Conservation (phyloP, 495 filamentous ascomycete genomes). For the Aspergillus diversus region DNA sequence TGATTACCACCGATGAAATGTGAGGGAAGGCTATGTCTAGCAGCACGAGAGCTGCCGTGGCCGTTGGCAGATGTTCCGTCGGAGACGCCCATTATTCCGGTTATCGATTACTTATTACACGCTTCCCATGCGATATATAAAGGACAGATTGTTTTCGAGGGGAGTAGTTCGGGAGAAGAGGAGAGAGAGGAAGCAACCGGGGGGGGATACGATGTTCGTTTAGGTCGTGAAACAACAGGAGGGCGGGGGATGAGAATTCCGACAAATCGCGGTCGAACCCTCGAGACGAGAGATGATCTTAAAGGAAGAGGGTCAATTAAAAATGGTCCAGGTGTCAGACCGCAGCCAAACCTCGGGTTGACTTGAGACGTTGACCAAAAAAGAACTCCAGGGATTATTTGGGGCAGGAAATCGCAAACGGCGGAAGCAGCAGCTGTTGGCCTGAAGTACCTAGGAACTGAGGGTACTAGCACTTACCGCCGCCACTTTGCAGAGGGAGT, state of each 20-base stretch:
- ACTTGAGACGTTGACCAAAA: slow-evolving; percentile 7
- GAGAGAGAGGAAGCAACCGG: slow-evolving; percentile 17
- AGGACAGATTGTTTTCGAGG: slow-evolving; percentile 6
- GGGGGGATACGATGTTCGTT: slow-evolving; percentile 13
- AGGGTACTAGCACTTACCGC: slow-evolving; percentile 13
- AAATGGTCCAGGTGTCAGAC: slow-evolving; percentile 1
- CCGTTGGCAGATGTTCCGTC: slow-evolving; percentile 54
- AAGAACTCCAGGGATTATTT: not conserved
- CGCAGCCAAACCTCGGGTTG: slow-evolving; percentile 3
- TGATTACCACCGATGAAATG: slow-evolving; percentile 97
- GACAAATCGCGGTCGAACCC: slow-evolving; percentile 8
- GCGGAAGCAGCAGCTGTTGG: slow-evolving; percentile 4
- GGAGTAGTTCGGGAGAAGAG: slow-evolving; percentile 11
- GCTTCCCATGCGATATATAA: slow-evolving; percentile 30
- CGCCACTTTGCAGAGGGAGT: slow-evolving; percentile 14
- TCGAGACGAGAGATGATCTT: slow-evolving; percentile 6
- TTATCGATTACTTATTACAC: slow-evolving; percentile 31
- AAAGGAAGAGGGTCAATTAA: slow-evolving; percentile 13
- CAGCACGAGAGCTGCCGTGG: slow-evolving; percentile 62
- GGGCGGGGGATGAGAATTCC: slow-evolving; percentile 8
- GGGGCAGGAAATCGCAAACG: slow-evolving; percentile 18
- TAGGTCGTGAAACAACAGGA: slow-evolving; percentile 20
- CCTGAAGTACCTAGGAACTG: not conserved
- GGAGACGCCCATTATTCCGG: slow-evolving; percentile 43
- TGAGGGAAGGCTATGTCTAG: slow-evolving; percentile 76